Conservation (phyloP, 176 grass and related monocot genomes). For the Carex scoparia region DNA sequence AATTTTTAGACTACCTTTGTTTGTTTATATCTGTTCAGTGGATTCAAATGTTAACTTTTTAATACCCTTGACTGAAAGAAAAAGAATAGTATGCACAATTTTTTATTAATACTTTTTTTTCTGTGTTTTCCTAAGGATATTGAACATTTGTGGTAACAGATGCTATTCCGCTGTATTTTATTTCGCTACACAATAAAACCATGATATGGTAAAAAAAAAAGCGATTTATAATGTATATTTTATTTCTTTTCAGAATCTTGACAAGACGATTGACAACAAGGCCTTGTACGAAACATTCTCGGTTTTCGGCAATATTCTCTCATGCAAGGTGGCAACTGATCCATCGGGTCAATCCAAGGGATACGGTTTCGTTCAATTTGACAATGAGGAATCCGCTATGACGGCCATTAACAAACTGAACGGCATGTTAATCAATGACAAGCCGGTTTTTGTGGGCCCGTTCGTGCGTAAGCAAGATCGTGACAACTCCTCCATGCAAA, state of each 20-base stretch:
- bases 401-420: slow-evolving; percentile 59
- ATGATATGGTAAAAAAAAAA: not conserved
- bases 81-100: too few relatives aligned
- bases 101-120: too few relatives aligned
- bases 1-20: not conserved
- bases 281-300: slow-evolving; percentile 58
- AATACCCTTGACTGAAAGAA: too few relatives aligned
- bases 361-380: slow-evolving; percentile 65
- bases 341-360: slow-evolving; percentile 57
- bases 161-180: not conserved
- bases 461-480: slow-evolving; percentile 70
- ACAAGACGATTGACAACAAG: slow-evolving; percentile 72
- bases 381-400: slow-evolving; percentile 48
- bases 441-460: slow-evolving; percentile 64
- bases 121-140: not conserved
- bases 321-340: slow-evolving; percentile 62
- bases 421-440: slow-evolving; percentile 74
- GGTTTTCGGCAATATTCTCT: slow-evolving; percentile 53
- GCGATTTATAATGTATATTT: not conserved
- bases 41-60: too few relatives aligned
- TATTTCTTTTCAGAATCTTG: slow-evolving; percentile 51
- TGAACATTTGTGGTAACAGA: not conserved
- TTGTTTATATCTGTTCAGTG: too few relatives aligned
- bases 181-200: not conserved
- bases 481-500: slow-evolving; percentile 36